A percentile compares a stretch with the other conserved stretches of the same genome.
Evolutionary conservation across 2,329 filamentous ascomycete species (phyloP).

Genomic region (Thelonectria blattea): DNA sequence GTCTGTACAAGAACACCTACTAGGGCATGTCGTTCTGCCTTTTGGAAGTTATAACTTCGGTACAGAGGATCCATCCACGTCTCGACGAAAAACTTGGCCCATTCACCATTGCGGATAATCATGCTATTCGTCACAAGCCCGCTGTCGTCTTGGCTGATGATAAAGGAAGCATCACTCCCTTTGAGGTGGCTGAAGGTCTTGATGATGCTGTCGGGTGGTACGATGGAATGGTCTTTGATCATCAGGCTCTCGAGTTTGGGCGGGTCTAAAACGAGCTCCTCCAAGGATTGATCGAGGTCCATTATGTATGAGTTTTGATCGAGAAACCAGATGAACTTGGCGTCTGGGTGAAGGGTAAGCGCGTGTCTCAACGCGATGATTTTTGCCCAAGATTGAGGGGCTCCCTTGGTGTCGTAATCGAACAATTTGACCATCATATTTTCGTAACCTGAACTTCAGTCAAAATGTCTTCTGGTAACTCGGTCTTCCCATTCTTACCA

Average conservation of each 20-base stretch:
- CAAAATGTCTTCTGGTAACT: constrained; percentile 1
- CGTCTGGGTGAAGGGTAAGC: constrained; percentile 77
- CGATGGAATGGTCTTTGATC: constrained; percentile 84
- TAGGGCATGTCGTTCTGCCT: constrained; percentile 88
- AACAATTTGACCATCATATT: constrained; percentile 80
- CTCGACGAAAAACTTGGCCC: constrained; percentile 91
- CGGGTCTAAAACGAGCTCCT: constrained; percentile 72
- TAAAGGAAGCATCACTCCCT: constrained; percentile 77
- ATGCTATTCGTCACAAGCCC: constrained; percentile 81
- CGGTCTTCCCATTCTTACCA: constrained; percentile 60
- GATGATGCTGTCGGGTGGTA: constrained; percentile 96
- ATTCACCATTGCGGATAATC: constrained; percentile 81
- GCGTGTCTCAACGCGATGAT: constrained; percentile 90
- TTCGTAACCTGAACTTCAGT: constrained; percentile 70
- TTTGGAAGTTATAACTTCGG: constrained; percentile 93
- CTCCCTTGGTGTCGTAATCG: constrained; percentile 73
- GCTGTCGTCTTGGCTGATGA: constrained; percentile 83
- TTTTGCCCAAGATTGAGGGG: constrained; percentile 72
- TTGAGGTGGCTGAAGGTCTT: constrained; percentile 88
- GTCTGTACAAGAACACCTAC: constrained; percentile 55
- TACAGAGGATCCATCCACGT: constrained; percentile 97
- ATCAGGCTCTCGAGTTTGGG: constrained; percentile 76
- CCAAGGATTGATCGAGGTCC: constrained; percentile 74
- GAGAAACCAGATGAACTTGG: constrained; percentile 85
- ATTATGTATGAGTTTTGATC: constrained; percentile 88